Evolutionary conservation across 768 basidiomycete species (phyloP), one percentile per base, ranked within the genome.

Genomic region (Tricholoma furcatifolium): DNA sequence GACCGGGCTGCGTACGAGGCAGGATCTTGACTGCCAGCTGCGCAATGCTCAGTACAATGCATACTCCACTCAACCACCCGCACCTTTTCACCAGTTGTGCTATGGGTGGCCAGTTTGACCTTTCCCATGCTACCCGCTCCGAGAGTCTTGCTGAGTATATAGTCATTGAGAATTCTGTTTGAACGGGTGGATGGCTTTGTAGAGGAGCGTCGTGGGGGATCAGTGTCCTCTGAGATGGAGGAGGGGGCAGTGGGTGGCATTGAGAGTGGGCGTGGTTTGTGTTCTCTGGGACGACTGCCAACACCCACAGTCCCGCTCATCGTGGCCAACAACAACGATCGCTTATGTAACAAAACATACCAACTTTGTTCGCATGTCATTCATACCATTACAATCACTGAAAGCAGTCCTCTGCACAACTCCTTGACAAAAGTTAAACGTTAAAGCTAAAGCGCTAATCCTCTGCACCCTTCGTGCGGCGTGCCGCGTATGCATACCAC

Each of bases 121-220:
- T 98, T 98, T 59, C 96, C 96, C 96, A 99, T 99, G 67, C 91
- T 93, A 34, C 96, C 96, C 18, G 95, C 96, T 21, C 96, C 96
- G 38, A 99, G 80, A 4, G 96, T 97, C 80, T 98, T 98, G 65
- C 90, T 90, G 60, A 99, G 82, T 55, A 91, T 91, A 74, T 97
- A 99, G 67, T 98, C 93, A 30, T 95, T 96, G 14, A 99, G 76
- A 53, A 92, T 77, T 70, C 88, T 67, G 61, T 79, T 79, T 6
- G 76, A 67, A 52, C 76, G 71, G 52, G 73, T 72, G 51, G 51
- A 54, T 39, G 49, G 41, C 34, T 54, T 41, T 30, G 66, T 65
- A 20, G 70, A 65, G 4, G 47, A 41, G 2, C 49, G 47, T 15
- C 46, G 57, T 30, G 0, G 57, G 44, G 0, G 50, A n/a, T 1